Evolutionary conservation across 169 alveolate genomes (phyloP), one percentile per base, ranked within the genome.

Genomic region (Ophryocystis elektroscirrha): DNA sequence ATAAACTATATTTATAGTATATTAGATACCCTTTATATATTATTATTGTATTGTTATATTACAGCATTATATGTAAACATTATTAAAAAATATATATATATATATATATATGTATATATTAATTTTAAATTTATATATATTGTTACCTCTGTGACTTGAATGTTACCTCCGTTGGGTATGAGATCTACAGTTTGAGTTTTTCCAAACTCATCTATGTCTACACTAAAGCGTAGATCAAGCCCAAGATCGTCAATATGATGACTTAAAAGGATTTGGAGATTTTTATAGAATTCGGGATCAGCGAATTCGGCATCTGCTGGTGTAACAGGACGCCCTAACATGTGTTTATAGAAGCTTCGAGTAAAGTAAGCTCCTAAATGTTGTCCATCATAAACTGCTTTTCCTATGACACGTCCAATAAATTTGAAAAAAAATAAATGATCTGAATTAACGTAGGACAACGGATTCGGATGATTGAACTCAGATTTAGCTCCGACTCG

Each of bases 321-420:
- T 5, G 76, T 76, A 23, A 89, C 77, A 59, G 83, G 85, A 56
- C 91, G 80, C 29, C 96, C 90, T 26, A 84, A 72, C 82, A 94
- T 91, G 63, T 89, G 93, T 70, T 94, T 94, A 75, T 91, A 91
- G 62, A 91, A 87, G 37, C 94, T 74, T 19, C 97, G 79, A 23
- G 96, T 86, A 70, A 94, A 94, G 76, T 87, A 94, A 19, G 97
- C 95, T 69, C 86, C 97, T 41, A 91, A 61, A 57, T 79, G 79
- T 55, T 84, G 87, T 5, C 92, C 94, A 65, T 93, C 99, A 67
- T 74, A 84, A 20, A 90, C 60, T 19, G 96, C 96, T 75, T 93
- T 89, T 30, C 96, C 98, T 26, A 94, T 86, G 46, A 94, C 81
- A 48, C 96, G 85, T 20, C 99, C 99, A 22, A 90, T 86, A 73